Evolutionary conservation across 495 filamentous ascomycete genomes (phyloP), one percentile per base, ranked within the genome.

Genomic region (Mytilinidion resinicola): DNA sequence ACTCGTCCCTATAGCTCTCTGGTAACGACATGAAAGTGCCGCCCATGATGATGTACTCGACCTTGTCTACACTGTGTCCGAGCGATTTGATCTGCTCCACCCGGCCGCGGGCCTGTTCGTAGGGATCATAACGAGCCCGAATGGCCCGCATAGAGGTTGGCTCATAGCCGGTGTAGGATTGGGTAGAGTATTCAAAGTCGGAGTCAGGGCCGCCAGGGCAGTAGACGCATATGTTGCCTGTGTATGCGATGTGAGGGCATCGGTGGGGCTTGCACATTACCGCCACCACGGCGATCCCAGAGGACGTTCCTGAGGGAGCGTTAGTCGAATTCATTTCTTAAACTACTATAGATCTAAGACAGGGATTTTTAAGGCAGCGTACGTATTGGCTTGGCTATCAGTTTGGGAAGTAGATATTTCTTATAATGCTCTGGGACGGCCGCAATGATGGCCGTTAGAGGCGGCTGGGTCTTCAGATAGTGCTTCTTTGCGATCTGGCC

Each of bases 31-130:
- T 97, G 72, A 98, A 98, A 0, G 93, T 98, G 57, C 93, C 93
- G 56, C 93, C 93, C 93, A 98, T 98, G 63, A 98, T 96, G 68
- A 98, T 98, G 70, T 96, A 98, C 75, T 98, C 93, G 2, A 98
- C 93, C 69, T 98, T 98, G 72, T 98, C 93, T 35, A 98, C 93
- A 56, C 89, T 95, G 73, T 98, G 93, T 1, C 93, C 93, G 15
- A 98, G 77, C 4, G 87, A 83, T 69, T 95, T 93, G 70, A 98
- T 88, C 76, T 98, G 93, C 62, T 97, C 95, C 20, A 98, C 93
- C 44, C 93, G 83, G 35, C 93, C 93, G 65, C 93, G 80, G 19
- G 93, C 93, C 78, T 98, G 93, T 73, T 98, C 93, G 69, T 95
- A 97, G 9, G 93, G 95, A 71, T 98, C 95, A 63, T 98, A 98